Percentiles rank a stretch among this genome's conserved stretches.
Evolutionary conservation across 495 filamentous ascomycete genomes (phyloP).

Genomic region (Cladorrhinum samala): DNA sequence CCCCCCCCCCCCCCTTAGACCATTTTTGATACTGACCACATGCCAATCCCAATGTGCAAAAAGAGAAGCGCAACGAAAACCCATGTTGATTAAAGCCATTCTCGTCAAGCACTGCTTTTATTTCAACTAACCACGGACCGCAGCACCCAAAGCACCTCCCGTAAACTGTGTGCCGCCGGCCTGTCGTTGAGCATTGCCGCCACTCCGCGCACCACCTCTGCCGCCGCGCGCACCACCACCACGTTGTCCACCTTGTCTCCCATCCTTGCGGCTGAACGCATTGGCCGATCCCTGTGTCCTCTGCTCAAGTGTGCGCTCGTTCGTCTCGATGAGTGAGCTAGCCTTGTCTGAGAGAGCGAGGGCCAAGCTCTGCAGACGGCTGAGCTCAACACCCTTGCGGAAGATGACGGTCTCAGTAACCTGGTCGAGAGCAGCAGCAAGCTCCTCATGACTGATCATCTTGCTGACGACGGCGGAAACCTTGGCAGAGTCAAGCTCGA

Average conservation of each 20-base stretch:
- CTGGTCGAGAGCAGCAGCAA: conserved; percentile 93
- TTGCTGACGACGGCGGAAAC: conserved; percentile 92
- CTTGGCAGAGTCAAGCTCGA: conserved; percentile 85
- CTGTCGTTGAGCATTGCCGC: conserved; percentile 48
- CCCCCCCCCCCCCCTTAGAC: too few relatives aligned
- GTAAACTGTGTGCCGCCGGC: conserved; percentile 54
- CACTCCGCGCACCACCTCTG: conserved; percentile 56
- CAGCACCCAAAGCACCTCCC: conserved; percentile 50
- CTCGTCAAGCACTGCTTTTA: not conserved
- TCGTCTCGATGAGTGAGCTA: conserved; percentile 87
- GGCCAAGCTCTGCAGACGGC: conserved; percentile 88
- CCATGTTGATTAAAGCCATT: not conserved
- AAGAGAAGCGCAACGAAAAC: conserved; percentile 23
- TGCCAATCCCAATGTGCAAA: conserved; percentile 27
- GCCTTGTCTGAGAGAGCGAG: conserved; percentile 95
- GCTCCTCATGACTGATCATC: conserved; percentile 99
- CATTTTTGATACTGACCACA: conserved; percentile 24
- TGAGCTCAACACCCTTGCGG: conserved; percentile 98
- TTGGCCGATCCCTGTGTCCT: conserved; percentile 92
- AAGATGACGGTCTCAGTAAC: conserved; percentile 97
- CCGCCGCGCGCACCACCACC: conserved; percentile 60
- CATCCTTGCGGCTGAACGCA: conserved; percentile 85
- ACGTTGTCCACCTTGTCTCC: conserved; percentile 65
- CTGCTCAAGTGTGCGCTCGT: conserved; percentile 94
- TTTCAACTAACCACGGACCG: conserved; percentile 42